Conservation (phyloP, 768 basidiomycete species). For the Solioccasus polychromus region DNA sequence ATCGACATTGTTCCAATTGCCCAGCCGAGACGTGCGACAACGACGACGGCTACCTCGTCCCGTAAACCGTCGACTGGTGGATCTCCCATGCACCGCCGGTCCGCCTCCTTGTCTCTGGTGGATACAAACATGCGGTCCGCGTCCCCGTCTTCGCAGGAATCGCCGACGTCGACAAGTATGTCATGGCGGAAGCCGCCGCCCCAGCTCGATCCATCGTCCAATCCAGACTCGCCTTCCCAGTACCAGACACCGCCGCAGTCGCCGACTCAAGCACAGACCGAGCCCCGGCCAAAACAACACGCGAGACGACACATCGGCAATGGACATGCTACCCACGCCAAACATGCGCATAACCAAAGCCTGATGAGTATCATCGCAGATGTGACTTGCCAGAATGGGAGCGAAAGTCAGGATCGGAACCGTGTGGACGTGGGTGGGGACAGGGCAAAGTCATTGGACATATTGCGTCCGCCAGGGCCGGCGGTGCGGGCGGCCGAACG, state of each 20-base stretch:
- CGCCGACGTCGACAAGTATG: not conserved
- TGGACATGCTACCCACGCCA: slow-evolving; percentile 10
- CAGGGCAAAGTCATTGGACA: slow-evolving; percentile 21
- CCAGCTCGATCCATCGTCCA: not conserved
- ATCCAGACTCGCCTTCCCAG: too few relatives aligned
- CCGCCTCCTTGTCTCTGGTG: slow-evolving; percentile 13
- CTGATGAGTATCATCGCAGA: slow-evolving; percentile 71
- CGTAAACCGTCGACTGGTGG: not conserved
- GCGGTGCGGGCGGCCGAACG: not conserved
- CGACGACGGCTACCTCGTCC: not conserved
- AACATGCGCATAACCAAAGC: slow-evolving; percentile 31
- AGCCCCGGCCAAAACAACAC: slow-evolving; percentile 6
- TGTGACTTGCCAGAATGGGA: slow-evolving; percentile 43
- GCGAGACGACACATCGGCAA: slow-evolving; percentile 8
- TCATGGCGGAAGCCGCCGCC: slow-evolving; percentile 14
- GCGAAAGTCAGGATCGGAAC: slow-evolving; percentile 17
- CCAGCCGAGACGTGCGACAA: slow-evolving; percentile 5
- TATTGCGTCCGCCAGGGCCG: slow-evolving; percentile 20
- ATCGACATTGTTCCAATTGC: not conserved
- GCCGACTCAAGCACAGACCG: not conserved
- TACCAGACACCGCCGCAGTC: not conserved
- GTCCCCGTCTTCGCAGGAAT: not conserved
- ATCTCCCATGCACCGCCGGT: slow-evolving; percentile 6
- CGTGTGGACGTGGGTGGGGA: not conserved
- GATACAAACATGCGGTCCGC: not conserved